These are phyloP conservation scores for Plantago rigida DNA, from an alignment of 305 asterid species.

Conservation along the genomic window DNA sequence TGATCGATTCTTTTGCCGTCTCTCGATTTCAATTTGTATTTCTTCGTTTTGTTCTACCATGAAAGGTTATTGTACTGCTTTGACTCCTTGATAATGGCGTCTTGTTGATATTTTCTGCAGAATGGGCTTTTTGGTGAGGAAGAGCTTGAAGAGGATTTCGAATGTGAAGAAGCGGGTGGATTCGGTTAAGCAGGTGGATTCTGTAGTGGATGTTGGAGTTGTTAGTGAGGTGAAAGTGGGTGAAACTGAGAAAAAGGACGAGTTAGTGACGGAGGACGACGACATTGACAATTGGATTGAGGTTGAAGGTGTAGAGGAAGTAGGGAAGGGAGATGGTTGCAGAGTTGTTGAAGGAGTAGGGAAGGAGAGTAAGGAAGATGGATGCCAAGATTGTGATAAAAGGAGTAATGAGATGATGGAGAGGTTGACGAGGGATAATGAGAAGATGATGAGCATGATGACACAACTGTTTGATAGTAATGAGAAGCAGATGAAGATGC, in stretches of 20 bases:
- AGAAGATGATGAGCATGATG: conserved; percentile 63
- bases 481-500: conserved; percentile 43
- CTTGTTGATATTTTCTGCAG: neutral
- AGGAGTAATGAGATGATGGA: conserved; percentile 38
- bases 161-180: conserved; percentile 44
- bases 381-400: neutral
- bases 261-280: neutral
- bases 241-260: neutral
- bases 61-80: neutral
- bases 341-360: neutral
- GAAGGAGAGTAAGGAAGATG: neutral
- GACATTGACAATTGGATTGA: neutral
- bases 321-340: too few relatives aligned
- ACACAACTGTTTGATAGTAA: conserved; percentile 38
- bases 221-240: too few relatives aligned
- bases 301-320: neutral
- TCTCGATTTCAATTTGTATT: conserved; percentile 7
- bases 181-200: conserved; percentile 36
- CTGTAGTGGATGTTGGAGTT: too few relatives aligned
- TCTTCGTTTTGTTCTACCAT: neutral
- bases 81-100: conserved; percentile 9
- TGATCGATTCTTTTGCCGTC: neutral
- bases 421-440: conserved; percentile 46
- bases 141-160: conserved; percentile 44
- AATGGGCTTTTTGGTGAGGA: conserved; percentile 51